Conservation (phyloP, 1,284 basidiomycete species). For the Trametes sp. region DNA sequence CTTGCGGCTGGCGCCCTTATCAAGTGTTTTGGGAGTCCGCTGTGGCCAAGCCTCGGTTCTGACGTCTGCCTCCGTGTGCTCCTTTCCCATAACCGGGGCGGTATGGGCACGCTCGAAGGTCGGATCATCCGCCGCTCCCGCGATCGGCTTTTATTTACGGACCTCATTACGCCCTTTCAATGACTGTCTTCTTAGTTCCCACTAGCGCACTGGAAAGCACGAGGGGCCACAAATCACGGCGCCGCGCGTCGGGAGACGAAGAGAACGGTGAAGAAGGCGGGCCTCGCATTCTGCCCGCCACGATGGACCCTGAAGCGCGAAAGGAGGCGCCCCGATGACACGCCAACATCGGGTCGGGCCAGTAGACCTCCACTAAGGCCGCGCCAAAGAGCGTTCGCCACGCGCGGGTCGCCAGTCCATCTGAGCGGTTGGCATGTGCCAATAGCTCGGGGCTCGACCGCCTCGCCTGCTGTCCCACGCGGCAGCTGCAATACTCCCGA, state of each 20-base stretch:
- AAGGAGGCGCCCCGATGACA: not conserved
- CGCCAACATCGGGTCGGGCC: not conserved
- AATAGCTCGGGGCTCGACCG: not conserved
- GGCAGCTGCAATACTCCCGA: not conserved
- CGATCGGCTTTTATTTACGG: not conserved
- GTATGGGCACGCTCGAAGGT: not conserved
- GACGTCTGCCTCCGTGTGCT: not conserved
- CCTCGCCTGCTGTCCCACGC: not conserved
- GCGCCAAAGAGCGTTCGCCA: not conserved
- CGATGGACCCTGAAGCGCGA: not conserved
- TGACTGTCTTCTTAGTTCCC: not conserved
- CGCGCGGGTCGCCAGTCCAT: not conserved
- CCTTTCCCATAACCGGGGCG: not conserved
- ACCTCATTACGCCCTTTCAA: not conserved
- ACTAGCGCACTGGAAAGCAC: not conserved
- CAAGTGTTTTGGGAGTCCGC: slow-evolving; percentile 5
- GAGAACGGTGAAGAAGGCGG: no score
- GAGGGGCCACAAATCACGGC: not conserved
- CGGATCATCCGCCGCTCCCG: slow-evolving; percentile 5
- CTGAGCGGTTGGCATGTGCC: not conserved
- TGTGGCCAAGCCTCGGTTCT: slow-evolving; percentile 2
- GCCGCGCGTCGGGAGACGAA: not conserved
- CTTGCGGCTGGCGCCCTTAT: slow-evolving; percentile 4
- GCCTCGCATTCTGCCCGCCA: not conserved
- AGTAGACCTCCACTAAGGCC: not conserved